Percentiles rank a stretch among this genome's conserved stretches.
Evolutionary conservation across 768 basidiomycete genomes (phyloP).

Genomic region (Strobilomyces echinocephalus): DNA sequence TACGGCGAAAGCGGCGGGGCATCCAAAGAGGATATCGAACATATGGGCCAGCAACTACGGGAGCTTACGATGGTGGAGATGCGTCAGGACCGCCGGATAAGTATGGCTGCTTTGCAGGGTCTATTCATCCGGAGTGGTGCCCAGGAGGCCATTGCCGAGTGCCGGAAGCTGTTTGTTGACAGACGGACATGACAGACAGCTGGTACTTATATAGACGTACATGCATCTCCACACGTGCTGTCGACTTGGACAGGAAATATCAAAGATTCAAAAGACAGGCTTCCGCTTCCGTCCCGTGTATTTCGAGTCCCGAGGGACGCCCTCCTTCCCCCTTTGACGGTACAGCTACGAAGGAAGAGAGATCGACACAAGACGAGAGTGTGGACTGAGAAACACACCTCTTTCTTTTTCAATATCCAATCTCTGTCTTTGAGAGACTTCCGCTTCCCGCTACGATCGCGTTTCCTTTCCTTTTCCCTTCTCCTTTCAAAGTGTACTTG

Average conservation of each 20-base stretch:
- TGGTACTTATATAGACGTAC: conserved; percentile 6
- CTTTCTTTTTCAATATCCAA: conserved; percentile 97
- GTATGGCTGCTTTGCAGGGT: conserved; percentile 96
- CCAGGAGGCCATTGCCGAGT: conserved; percentile 48
- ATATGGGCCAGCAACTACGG: conserved; percentile 50
- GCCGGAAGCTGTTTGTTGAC: conserved; percentile 39
- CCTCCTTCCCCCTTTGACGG: conserved; percentile 78
- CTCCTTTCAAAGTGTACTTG: conserved; percentile 72
- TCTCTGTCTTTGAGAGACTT: conserved; percentile 73
- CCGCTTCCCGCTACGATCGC: conserved; percentile 61
- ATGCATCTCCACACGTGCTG: conserved; percentile 1
- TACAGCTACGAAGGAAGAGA: conserved; percentile 51
- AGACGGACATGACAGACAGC: conserved; percentile 25
- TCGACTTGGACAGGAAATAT: conserved; percentile 3
- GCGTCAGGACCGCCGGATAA: conserved; percentile 55
- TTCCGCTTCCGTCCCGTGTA: conserved; percentile 90
- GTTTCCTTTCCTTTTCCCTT: conserved; percentile 59
- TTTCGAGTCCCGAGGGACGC: conserved; percentile 80
- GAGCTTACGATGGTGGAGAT: conserved; percentile 51
- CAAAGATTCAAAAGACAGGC: conserved; percentile 61
- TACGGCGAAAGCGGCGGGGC: conserved; percentile 52
- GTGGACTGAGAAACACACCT: conserved; percentile 44
- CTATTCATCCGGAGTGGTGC: conserved; percentile 79
- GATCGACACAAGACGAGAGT: conserved; percentile 1
- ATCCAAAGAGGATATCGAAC: conserved; percentile 34